These are phyloP conservation scores for Blastobotrys elegans DNA, from an alignment of 1,139 yeast species.

Conservation along the genomic window DNA sequence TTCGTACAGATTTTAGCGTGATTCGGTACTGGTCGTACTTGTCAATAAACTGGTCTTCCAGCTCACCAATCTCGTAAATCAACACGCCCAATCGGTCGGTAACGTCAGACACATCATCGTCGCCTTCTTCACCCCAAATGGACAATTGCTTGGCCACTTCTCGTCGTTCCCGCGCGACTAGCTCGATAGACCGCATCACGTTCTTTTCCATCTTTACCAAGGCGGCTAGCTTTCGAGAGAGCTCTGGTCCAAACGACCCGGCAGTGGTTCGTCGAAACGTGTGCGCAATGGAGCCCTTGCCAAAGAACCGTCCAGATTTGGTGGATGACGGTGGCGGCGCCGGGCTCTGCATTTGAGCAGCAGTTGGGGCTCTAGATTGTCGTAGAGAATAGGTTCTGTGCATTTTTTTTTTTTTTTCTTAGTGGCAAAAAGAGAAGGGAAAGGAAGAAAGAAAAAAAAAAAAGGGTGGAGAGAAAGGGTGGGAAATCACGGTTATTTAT, in stretches of 20 bases:
- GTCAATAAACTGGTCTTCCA: conserved; percentile 97
- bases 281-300: conserved; percentile 79
- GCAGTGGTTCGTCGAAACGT: conserved; percentile 83
- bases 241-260: conserved; percentile 92
- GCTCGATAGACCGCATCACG: conserved; percentile 89
- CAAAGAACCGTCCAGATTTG: conserved; percentile 82
- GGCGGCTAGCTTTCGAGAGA: conserved; percentile 83
- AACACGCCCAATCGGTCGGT: conserved; percentile 96
- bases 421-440: background rate
- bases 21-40: conserved; percentile 97
- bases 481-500: background rate
- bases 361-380: conserved; percentile 93
- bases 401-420: conserved; percentile 44
- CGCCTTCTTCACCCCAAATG: conserved; percentile 97
- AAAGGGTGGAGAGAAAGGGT: conserved; percentile 1
- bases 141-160: conserved; percentile 96
- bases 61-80: conserved; percentile 93
- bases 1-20: conserved; percentile 90
- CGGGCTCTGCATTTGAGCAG: conserved; percentile 87
- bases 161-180: conserved; percentile 91
- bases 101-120: conserved; percentile 94
- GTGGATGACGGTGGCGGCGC: conserved; percentile 94
- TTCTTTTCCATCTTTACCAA: conserved; percentile 95
- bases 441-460: background rate
- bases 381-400: conserved; percentile 98